Evolutionary conservation across 1,139 yeast genomes (phyloP).

Genomic region (Candida anutae): DNA sequence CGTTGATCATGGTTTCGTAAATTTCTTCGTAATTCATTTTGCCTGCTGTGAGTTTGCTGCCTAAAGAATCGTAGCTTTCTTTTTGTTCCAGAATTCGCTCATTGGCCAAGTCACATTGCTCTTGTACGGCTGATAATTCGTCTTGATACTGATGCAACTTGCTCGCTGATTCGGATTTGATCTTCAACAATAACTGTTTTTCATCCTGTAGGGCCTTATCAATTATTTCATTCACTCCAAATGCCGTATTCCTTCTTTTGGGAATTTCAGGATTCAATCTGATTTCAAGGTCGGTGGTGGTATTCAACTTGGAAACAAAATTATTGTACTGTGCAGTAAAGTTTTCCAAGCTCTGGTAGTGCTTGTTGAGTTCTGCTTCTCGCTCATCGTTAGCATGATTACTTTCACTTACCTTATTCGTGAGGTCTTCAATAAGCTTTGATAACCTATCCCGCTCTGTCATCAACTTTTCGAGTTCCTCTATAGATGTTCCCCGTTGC

Average conservation of each 20-base stretch:
- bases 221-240: conserved; percentile 24
- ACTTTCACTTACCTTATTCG: conserved; percentile 31
- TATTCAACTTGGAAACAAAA: conserved; percentile 39
- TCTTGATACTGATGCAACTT: conserved; percentile 51
- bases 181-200: conserved; percentile 33
- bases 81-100: conserved; percentile 51
- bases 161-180: conserved; percentile 41
- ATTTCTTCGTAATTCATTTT: conserved; percentile 53
- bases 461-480: conserved; percentile 55
- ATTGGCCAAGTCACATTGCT: conserved; percentile 46
- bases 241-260: conserved; percentile 14
- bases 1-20: conserved; percentile 48
- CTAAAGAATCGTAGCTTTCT: conserved; percentile 53
- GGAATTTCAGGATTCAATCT: conserved; percentile 15
- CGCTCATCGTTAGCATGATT: conserved; percentile 34
- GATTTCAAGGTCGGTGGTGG: conserved; percentile 19
- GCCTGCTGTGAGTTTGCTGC: conserved; percentile 45
- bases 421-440: conserved; percentile 45
- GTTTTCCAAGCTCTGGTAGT: conserved; percentile 43
- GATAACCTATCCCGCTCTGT: conserved; percentile 53
- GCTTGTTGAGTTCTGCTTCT: conserved; percentile 40
- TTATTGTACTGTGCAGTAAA: conserved; percentile 50
- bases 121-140: conserved; percentile 52
- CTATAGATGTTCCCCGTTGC: conserved; percentile 51
- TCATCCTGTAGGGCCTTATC: conserved; percentile 27